phyloP scores from a whole-genome alignment of 108 stramenopile species.

The Pinguiococcus pyrenoidosus region DNA sequence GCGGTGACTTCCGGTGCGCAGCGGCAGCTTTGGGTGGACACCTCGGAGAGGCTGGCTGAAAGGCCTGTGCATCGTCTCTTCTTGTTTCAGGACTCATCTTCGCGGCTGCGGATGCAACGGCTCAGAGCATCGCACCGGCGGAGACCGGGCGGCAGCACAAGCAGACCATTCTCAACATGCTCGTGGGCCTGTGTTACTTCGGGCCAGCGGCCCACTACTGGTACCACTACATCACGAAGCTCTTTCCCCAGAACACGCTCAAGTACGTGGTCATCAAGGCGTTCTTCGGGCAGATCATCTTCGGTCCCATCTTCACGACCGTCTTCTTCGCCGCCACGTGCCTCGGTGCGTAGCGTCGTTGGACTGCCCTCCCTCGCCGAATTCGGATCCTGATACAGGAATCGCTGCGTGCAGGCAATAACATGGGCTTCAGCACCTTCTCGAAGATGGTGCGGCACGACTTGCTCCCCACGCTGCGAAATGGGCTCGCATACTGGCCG shows the following conservation, averaged over 20 bases:
- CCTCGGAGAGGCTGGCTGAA: constrained; percentile 59
- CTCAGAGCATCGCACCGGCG: too few species aligned
- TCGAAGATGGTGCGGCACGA: constrained; percentile 46
- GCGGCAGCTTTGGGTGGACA: constrained; percentile 53
- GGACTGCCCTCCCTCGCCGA: background rate
- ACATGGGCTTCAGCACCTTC: background rate
- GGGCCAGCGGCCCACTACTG: constrained; percentile 47
- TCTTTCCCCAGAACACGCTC: constrained; percentile 32
- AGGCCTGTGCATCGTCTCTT: background rate
- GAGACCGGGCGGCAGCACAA: background rate
- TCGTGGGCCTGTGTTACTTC: constrained; percentile 62
- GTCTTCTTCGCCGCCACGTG: constrained; percentile 54
- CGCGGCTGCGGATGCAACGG: too few species aligned
- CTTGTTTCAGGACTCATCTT: too few species aligned
- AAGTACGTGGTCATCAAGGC: constrained; percentile 59
- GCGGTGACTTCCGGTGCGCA: constrained; percentile 54
- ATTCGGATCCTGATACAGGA: too few species aligned
- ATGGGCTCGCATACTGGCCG: constrained; percentile 68
- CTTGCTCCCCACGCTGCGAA: constrained; percentile 57
- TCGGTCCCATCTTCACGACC: constrained; percentile 67
- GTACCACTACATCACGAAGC: constrained; percentile 53
- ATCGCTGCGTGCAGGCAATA: too few species aligned
- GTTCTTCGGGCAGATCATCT: constrained; percentile 59
- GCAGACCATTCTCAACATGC: constrained; percentile 23
- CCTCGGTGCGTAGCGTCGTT: background rate